phyloP scores from a whole-genome alignment of 441 rosid genomes.

The Manihot esculenta region DNA sequence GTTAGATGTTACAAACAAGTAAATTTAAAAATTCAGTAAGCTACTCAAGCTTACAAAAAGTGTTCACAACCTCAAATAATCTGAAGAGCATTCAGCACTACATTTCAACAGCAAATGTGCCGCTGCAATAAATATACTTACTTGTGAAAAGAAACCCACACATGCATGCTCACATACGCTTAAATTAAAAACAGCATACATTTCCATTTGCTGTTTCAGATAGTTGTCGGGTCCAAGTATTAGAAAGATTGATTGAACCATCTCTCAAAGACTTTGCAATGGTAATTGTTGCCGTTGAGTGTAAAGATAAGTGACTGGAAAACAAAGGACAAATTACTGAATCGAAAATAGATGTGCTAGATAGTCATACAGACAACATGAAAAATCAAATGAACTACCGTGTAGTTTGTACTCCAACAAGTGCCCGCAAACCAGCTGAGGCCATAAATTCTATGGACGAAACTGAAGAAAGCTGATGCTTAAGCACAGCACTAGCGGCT shows the following conservation, averaged over 20 bases:
- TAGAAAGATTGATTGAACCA: constrained; percentile 89
- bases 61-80: constrained; percentile 1
- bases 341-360: constrained; percentile 6
- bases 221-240: constrained; percentile 90
- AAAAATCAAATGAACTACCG: constrained; percentile 45
- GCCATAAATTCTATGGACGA: constrained; percentile 79
- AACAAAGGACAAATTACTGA: constrained; percentile 22
- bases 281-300: constrained; percentile 77
- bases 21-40: background rate
- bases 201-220: constrained; percentile 82
- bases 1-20: constrained; percentile 21
- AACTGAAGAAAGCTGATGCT: constrained; percentile 70
- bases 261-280: constrained; percentile 76
- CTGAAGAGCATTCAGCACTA: background rate
- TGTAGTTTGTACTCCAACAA: constrained; percentile 74
- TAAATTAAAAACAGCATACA: constrained; percentile 43
- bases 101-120: background rate
- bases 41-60: background rate
- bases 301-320: constrained; percentile 68
- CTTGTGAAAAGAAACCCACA: background rate
- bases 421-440: constrained; percentile 70
- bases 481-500: constrained; percentile 63
- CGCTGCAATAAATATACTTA: background rate
- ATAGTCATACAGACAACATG: constrained; percentile 8
- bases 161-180: background rate